phyloP scores from a whole-genome alignment of 129 eudicot species.

The Glebionis coronaria region DNA sequence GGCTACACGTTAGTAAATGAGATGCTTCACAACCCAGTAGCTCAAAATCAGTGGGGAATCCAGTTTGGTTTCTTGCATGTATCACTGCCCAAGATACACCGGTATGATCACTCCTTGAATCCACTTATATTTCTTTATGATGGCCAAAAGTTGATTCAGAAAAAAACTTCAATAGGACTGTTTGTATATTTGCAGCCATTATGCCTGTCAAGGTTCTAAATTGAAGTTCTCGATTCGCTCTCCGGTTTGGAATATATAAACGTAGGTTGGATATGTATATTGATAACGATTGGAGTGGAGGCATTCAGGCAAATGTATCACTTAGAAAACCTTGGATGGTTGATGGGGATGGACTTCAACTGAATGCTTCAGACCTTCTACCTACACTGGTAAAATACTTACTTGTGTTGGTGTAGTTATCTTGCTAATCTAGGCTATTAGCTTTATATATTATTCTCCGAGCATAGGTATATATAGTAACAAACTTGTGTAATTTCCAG shows the following conservation, averaged over 20 bases:
- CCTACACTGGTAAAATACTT: slow-evolving; percentile 59
- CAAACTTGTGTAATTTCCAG: too few relatives aligned
- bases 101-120: slow-evolving; percentile 9
- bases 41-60: slow-evolving; percentile 70
- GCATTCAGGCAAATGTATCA: slow-evolving; percentile 40
- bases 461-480: too few relatives aligned
- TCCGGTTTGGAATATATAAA: too few relatives aligned
- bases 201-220: too few relatives aligned
- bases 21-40: slow-evolving; percentile 50
- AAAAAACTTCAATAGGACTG: too few relatives aligned
- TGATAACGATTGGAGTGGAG: slow-evolving; percentile 69
- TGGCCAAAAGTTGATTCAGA: slow-evolving; percentile 44
- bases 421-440: too few relatives aligned
- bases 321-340: slow-evolving; percentile 81
- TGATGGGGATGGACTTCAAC: slow-evolving; percentile 95
- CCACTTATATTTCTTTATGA: slow-evolving; percentile 50
- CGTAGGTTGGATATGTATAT: too few relatives aligned
- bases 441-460: neutral
- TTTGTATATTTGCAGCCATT: too few relatives aligned
- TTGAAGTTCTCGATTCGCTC: too few relatives aligned
- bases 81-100: too few relatives aligned
- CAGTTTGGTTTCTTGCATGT: slow-evolving; percentile 69
- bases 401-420: too few relatives aligned
- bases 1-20: slow-evolving; percentile 72
- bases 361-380: slow-evolving; percentile 77